phyloP scores from a whole-genome alignment of 371 early-diverging fungal genomes.

The Dinochytrium kinnereticum region DNA sequence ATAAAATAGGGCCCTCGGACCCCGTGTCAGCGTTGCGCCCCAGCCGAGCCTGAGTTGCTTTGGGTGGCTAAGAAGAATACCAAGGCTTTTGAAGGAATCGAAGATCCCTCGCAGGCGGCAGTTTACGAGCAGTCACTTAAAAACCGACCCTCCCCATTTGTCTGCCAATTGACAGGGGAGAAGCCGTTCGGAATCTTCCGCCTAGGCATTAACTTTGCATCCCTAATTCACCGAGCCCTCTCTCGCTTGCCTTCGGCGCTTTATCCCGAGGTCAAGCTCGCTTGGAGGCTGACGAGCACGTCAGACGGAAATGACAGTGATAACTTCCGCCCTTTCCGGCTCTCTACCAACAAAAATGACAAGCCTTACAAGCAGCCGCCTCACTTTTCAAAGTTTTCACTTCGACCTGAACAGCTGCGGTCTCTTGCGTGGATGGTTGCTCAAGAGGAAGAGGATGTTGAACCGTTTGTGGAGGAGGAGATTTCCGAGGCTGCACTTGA shows the following conservation, averaged over 20 bases:
- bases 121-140: constrained; percentile 48
- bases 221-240: constrained; percentile 43
- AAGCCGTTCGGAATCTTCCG: constrained; percentile 30
- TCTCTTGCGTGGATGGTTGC: constrained; percentile 48
- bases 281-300: constrained; percentile 38
- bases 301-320: neutral
- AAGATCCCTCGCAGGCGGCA: constrained; percentile 44
- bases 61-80: constrained; percentile 30
- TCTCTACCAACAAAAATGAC: constrained; percentile 40
- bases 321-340: constrained; percentile 16
- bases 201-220: constrained; percentile 43
- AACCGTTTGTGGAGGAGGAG: constrained; percentile 45
- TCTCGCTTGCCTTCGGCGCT: constrained; percentile 24
- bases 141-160: constrained; percentile 43
- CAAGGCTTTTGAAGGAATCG: constrained; percentile 33
- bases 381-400: constrained; percentile 35
- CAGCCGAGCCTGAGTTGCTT: constrained; percentile 33
- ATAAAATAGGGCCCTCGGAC: constrained; percentile 5
- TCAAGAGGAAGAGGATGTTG: constrained; percentile 34
- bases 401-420: constrained; percentile 47
- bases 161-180: constrained; percentile 32
- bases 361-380: constrained; percentile 43
- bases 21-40: constrained; percentile 44
- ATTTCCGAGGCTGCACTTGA: constrained; percentile 42
- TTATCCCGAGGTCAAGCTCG: constrained; percentile 10